phyloP scores from a whole-genome alignment of 106 monocot genomes.

The Ottelia alismoides region DNA sequence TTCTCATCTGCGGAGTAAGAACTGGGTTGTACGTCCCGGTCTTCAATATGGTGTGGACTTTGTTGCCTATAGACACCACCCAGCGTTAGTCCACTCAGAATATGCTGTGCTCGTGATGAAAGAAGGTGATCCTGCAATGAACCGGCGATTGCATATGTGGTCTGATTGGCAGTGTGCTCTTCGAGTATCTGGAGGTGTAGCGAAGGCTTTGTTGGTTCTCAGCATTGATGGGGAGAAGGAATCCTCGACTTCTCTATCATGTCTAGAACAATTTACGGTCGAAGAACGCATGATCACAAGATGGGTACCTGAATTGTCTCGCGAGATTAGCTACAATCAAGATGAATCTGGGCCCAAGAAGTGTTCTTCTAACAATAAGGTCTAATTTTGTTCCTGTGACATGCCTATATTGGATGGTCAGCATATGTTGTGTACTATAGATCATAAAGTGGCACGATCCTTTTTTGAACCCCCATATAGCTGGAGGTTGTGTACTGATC shows the following conservation, averaged over 20 bases:
- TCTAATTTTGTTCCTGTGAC: too few relatives aligned
- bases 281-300: slow-evolving; percentile 10
- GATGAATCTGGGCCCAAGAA: too few relatives aligned
- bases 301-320: slow-evolving; percentile 16
- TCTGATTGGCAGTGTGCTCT: slow-evolving; percentile 44
- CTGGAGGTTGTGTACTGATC: too few relatives aligned
- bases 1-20: slow-evolving; percentile 54
- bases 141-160: slow-evolving; percentile 30
- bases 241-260: not conserved
- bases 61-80: slow-evolving; percentile 77
- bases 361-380: too few relatives aligned
- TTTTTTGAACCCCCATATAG: too few relatives aligned
- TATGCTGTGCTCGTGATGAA: slow-evolving; percentile 35
- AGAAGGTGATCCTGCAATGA: slow-evolving; percentile 10
- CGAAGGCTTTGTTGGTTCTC: slow-evolving; percentile 18
- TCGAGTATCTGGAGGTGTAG: slow-evolving; percentile 56
- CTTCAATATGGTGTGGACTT: slow-evolving; percentile 64
- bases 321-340: too few relatives aligned
- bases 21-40: slow-evolving; percentile 62
- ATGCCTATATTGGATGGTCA: too few relatives aligned
- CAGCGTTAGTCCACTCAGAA: slow-evolving; percentile 61
- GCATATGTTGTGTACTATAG: too few relatives aligned
- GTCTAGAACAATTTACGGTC: slow-evolving; percentile 4
- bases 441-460: too few relatives aligned
- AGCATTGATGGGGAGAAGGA: not conserved